Base-by-base conservation (phyloP, 2,329 filamentous ascomycete species). In the Penicillium sclerotigenum region DNA sequence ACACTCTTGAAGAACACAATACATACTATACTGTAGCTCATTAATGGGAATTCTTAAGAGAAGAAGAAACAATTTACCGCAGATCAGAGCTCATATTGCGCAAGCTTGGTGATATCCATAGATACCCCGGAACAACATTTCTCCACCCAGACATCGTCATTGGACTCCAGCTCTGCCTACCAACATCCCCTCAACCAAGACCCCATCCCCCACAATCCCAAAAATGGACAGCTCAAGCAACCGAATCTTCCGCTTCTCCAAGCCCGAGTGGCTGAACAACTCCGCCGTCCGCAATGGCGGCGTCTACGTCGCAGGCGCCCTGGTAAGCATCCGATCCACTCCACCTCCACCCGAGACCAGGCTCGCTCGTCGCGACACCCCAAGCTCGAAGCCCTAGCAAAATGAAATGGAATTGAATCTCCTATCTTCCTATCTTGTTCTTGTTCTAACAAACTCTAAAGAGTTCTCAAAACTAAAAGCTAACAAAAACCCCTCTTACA, bases 231-330 rank as follows among this genome's bases (percentile, higher is more conserved):
- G 71, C 64, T 77, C 80, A 33, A 78, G 76, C 63, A 77, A 83
- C 70, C 79, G 83, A 56, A 81, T 87, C 59, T 89, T 87, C 75
- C 84, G 84, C 66, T 88, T 87, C 71, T 80, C 83, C 42, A 85
- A 84, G 74, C 86, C 86, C 3, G 78, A 82, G 71, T 88, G 86
- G 83, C 74, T 88, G 43, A 88, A 86, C 71, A 87, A 81, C 73
- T 80, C 83, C 59, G 83, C 81, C 68, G 81, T 84, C 52, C 78
- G 85, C 61, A 87, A 81, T 50, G 80, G 82, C 63, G 86, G 86
- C 72, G 84, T 89, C 73, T 88, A 88, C 75, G 71, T 79, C 41
- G 81, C 86, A 31, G 86, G 86, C 68, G 85, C 84, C 62, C 73
- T 89, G 71, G 86, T 88, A 80, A 63, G 79, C 65, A 52, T 45